A percentile compares a stretch with the other conserved stretches of the same genome.
Conservation (phyloP, 805 yeast genomes). For the Ogataea zsoltii region DNA sequence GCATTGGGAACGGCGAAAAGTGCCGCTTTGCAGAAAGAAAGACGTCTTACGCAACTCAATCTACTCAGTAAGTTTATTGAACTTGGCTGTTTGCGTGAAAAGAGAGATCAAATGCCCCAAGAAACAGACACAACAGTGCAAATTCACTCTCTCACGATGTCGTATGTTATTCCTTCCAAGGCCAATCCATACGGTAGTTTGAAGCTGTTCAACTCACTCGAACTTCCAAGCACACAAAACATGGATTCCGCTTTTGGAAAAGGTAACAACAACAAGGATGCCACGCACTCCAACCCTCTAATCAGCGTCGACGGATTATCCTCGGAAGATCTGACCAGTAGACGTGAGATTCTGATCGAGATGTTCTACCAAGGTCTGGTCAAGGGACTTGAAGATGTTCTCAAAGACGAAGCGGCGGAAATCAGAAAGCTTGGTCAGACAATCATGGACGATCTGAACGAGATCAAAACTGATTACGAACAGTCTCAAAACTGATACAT, state of each 20-base stretch:
- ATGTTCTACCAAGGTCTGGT: conserved; percentile 50
- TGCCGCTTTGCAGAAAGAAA: conserved; percentile 35
- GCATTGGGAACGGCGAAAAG: conserved; percentile 18
- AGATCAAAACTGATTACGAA: conserved; percentile 22
- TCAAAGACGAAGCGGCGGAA: conserved; percentile 52
- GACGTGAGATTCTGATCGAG: conserved; percentile 54
- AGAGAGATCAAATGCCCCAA: conserved; percentile 6
- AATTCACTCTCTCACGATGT: conserved; percentile 48
- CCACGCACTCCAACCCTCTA: conserved; percentile 8
- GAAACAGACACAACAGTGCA: conserved; percentile 14
- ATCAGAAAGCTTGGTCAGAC: conserved; percentile 17
- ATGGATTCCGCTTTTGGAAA: background rate
- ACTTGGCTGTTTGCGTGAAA: conserved; percentile 26
- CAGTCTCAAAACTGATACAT: conserved; percentile 12
- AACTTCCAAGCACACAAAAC: conserved; percentile 20
- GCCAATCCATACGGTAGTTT: conserved; percentile 68
- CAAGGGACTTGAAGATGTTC: conserved; percentile 49
- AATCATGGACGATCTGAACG: conserved; percentile 17
- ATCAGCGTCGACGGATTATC: conserved; percentile 45
- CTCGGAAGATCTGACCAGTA: conserved; percentile 61
- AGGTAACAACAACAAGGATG: background rate
- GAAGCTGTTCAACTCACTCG: conserved; percentile 52
- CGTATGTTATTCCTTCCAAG: conserved; percentile 53
- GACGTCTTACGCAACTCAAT: conserved; percentile 41
- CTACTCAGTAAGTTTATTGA: conserved; percentile 34